Conservation (phyloP, 2,329 filamentous ascomycete species). For the Pestalotiopsis fici region DNA sequence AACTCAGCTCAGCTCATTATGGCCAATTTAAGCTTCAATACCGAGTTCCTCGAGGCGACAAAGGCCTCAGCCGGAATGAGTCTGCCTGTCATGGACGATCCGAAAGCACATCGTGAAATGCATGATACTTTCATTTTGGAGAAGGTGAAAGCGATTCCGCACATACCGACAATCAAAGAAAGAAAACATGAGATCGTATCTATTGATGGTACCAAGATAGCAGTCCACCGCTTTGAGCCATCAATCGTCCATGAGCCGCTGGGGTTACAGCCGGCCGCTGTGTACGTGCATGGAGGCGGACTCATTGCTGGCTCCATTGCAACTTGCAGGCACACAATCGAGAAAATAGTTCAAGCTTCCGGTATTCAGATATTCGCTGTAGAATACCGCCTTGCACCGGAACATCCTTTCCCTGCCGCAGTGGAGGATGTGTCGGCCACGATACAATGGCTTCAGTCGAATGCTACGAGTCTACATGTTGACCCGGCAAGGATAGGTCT, state of each 20-base stretch:
- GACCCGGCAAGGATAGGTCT: conserved; percentile 24
- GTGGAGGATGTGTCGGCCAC: conserved; percentile 50
- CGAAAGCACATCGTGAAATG: no score
- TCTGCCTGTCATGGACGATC: no score
- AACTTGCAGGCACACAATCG: not conserved
- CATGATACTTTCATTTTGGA: not conserved
- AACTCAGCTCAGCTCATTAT: no score
- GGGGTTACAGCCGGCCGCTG: not conserved
- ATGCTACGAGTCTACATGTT: conserved; percentile 28
- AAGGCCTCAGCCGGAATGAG: no score
- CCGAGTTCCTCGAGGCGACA: no score
- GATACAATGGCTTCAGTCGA: conserved; percentile 37
- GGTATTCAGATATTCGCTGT: conserved; percentile 38
- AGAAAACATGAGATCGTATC: not conserved
- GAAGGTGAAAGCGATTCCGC: not conserved
- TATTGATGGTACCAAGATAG: not conserved
- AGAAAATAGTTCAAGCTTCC: not conserved
- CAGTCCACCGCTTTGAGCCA: not conserved
- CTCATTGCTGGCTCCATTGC: not conserved
- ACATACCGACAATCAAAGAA: not conserved
- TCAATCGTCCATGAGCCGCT: not conserved
- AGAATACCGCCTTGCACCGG: conserved; percentile 53
- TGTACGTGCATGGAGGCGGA: conserved; percentile 4
- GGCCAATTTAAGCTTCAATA: no score
- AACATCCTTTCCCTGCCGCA: conserved; percentile 47